phyloP scores from a whole-genome alignment of 768 basidiomycete genomes.

The Tulasnella sp. region DNA sequence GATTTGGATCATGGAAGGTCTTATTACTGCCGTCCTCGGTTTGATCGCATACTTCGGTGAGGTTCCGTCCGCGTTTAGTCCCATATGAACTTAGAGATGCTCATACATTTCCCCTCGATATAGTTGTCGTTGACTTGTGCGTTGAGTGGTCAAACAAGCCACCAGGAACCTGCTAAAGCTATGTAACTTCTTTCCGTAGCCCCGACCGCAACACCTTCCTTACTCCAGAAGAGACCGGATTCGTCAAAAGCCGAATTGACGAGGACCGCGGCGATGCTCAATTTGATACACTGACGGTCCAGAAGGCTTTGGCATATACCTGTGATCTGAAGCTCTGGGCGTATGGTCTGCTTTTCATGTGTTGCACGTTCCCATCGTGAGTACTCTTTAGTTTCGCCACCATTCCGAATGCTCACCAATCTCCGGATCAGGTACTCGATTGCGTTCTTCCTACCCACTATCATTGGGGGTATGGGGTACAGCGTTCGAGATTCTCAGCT shows the following conservation, averaged over 20 bases:
- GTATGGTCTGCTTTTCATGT: not conserved
- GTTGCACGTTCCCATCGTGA: slow-evolving; percentile 7
- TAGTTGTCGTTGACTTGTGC: slow-evolving; percentile 25
- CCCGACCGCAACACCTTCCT: slow-evolving; percentile 24
- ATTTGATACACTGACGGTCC: slow-evolving; percentile 8
- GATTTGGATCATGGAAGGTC: slow-evolving; percentile 44
- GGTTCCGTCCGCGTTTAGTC: not conserved
- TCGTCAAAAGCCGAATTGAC: not conserved
- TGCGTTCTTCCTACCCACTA: slow-evolving; percentile 15
- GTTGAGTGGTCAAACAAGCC: not conserved
- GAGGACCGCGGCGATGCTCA: slow-evolving; percentile 22
- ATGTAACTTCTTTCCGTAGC: not conserved
- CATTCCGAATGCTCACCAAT: not conserved
- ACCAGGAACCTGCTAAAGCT: not conserved
- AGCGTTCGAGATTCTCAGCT: slow-evolving; percentile 16
- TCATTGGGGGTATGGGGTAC: slow-evolving; percentile 19
- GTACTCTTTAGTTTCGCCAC: not conserved
- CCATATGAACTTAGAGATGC: not conserved
- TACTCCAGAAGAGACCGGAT: slow-evolving; percentile 21
- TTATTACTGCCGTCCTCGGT: not conserved
- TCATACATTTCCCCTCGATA: not conserved
- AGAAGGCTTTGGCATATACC: slow-evolving; percentile 5
- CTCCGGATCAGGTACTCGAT: not conserved
- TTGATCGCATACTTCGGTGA: slow-evolving; percentile 15
- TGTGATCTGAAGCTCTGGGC: slow-evolving; percentile 12